phyloP scores from a whole-genome alignment of 805 yeast species.

The Candida montana region DNA sequence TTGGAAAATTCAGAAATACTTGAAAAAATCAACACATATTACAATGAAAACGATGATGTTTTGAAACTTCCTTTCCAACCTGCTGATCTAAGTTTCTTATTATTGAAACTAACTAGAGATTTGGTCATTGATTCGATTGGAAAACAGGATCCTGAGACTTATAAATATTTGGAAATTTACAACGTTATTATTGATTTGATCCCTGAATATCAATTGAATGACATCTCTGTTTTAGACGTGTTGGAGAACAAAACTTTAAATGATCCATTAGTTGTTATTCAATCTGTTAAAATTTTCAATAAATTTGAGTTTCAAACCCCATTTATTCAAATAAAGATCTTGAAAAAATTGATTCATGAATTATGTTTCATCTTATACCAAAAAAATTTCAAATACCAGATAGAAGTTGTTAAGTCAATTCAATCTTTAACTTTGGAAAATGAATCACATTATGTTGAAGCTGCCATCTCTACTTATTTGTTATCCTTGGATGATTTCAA shows the following conservation, averaged over 20 bases:
- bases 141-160: conserved; percentile 10
- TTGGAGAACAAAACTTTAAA: conserved; percentile 16
- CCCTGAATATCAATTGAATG: conserved; percentile 37
- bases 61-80: conserved; percentile 34
- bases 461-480: conserved; percentile 58
- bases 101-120: conserved; percentile 29
- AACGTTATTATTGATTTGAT: conserved; percentile 37
- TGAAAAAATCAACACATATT: conserved; percentile 30
- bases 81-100: conserved; percentile 39
- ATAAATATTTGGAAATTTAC: conserved; percentile 32
- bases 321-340: conserved; percentile 18
- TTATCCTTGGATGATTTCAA: conserved; percentile 33
- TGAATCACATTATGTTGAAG: conserved; percentile 58
- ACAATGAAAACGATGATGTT: conserved; percentile 26
- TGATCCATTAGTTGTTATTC: conserved; percentile 18
- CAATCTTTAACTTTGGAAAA: conserved; percentile 55
- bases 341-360: conserved; percentile 16
- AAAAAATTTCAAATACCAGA: conserved; percentile 41
- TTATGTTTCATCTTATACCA: conserved; percentile 15
- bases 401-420: conserved; percentile 62
- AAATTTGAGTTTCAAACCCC: conserved; percentile 24
- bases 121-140: conserved; percentile 23
- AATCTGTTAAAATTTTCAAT: conserved; percentile 27
- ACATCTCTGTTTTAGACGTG: conserved; percentile 28
- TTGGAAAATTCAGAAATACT: conserved; percentile 19